Base-by-base conservation (phyloP, 1,284 basidiomycete genomes). In the Ceratobasidium papillatum region DNA sequence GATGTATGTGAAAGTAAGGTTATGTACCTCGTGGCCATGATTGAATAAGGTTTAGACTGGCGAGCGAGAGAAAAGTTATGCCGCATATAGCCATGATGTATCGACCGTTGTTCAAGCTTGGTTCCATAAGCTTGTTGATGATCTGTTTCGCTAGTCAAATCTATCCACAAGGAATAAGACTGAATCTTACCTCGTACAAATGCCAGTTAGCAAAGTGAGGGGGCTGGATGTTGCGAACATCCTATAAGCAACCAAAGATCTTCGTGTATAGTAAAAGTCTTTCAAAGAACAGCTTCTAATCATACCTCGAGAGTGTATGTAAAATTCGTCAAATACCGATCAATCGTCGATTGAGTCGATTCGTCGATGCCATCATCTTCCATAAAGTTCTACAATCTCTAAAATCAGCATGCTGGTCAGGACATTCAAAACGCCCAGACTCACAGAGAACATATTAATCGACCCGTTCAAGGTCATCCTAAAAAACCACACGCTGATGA, bases 21-120 rank as follows among this genome's bases (percentile, higher is more conserved):
- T 12, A 19, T n/a, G 19, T 58, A 58, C 66, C 66, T 69, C 38
- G 34, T n/a, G 66, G 66, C 66, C 66, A 69, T 9, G 66, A 56
- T 9, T 72, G 56, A 22, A 72, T 61, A 9, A 72, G 54, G 45
- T 72, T 72, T 14, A 72, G 30, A 36, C 17, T 72, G 1, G 68
- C 68, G 11, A 72, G 47, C 1, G 38, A 47, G 22, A 72, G 38
- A 36, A 72, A 72, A 8, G 68, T 72, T 14, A 49, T 11, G n/a
- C 68, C 68, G 9, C 68, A 72, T 4, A 72, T 11, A 0, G 19
- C 68, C 17, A 34, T 61, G 30, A 72, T 72, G 19, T 72, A 72
- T 14, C 68, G 68, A 2, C 34, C 43, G 38, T 61, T 72, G n/a
- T 22, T 45, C 22, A 72, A 27, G 17, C 27, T 61, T 9, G 68